phyloP scores from a whole-genome alignment of 2,329 filamentous ascomycete genomes.

The Venturia asperata region DNA sequence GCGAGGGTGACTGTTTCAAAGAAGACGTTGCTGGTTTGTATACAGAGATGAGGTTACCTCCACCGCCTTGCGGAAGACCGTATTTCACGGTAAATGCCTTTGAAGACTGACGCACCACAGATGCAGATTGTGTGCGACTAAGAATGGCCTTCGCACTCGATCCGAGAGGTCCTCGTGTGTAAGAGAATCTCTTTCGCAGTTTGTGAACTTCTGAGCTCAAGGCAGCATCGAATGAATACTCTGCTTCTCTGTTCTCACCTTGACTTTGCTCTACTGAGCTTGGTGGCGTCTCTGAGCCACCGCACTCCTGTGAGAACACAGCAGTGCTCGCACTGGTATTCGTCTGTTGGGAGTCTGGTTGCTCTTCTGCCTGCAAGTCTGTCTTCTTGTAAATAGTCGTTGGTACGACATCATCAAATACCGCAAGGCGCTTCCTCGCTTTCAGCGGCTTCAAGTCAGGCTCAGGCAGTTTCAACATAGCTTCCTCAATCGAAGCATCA shows the following conservation, averaged over 20 bases:
- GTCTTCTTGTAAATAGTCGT: not conserved
- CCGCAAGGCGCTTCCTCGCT: conserved; percentile 8
- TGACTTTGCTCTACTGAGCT: not conserved
- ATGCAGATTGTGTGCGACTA: not conserved
- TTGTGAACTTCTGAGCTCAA: conserved; percentile 6
- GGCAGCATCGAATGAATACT: not conserved
- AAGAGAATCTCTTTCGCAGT: not conserved
- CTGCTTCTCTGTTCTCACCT: not conserved
- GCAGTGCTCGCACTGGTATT: not conserved
- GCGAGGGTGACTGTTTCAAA: not conserved
- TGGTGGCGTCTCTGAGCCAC: not conserved
- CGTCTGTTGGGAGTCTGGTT: conserved; percentile 1
- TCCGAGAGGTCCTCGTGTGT: not conserved
- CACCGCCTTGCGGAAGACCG: not conserved
- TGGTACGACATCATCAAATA: conserved; percentile 14
- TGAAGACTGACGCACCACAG: not conserved
- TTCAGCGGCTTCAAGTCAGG: not conserved
- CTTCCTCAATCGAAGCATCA: conserved; percentile 42
- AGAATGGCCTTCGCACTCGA: conserved; percentile 4
- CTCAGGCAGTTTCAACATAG: conserved; percentile 25
- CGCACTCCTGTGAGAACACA: conserved; percentile 6
- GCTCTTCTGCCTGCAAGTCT: not conserved
- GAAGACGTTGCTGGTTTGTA: conserved; percentile 1
- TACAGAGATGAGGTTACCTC: not conserved
- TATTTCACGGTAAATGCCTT: not conserved